Evolutionary conservation across 495 filamentous ascomycete species (phyloP), one percentile per base, ranked within the genome.

Genomic region (Neurospora sp.): DNA sequence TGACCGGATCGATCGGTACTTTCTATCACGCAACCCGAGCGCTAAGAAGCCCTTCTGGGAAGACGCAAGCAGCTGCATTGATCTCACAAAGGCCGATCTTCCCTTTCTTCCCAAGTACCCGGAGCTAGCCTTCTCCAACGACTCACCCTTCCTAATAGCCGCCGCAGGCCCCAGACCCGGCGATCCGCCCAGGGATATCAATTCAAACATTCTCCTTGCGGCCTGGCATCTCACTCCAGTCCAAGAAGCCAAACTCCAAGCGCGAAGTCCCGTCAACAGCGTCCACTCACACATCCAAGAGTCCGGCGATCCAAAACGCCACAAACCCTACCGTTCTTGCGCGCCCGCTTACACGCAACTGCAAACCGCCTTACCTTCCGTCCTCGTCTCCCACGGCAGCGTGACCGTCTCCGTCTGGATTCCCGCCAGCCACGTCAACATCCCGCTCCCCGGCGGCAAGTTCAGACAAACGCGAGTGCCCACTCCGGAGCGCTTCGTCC

Each of bases 51-150:
- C 76, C 5, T 81, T 78, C 59, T 74, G 73, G 71, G 75, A 78
- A 39, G 79, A 79, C 46, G 41, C 78, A 3, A 75, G 44, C 23
- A 76, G 74, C 69, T 75, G 76, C 9, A 79, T 81, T 20, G 76
- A 79, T 18, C 73, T 81, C 0, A 37, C 38, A 39, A 75, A 70
- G 18, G 70, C 78, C 5, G 54, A 71, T 37, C 76, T 81, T 0
- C 79, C 79, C 11, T 78, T 79, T 38, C 39, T 81, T 0, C 79
- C 78, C 35, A 79, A 79, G 69, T 81, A 77, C 38, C 78, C 79
- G 18, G 79, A 81, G 54, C 75, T 81, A 10, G 76, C 77, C 11
- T 81, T 77, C 72, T 74, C 70, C 39, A 39, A 74, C n/a, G 77
- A 76, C 46, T 71, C 76, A 1, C 76, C 76, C 12, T 74, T 77